A percentile compares a stretch with the other conserved stretches of the same genome.
Evolutionary conservation across 495 filamentous ascomycete genomes (phyloP).

Genomic region (Trichoderma erinaceum): DNA sequence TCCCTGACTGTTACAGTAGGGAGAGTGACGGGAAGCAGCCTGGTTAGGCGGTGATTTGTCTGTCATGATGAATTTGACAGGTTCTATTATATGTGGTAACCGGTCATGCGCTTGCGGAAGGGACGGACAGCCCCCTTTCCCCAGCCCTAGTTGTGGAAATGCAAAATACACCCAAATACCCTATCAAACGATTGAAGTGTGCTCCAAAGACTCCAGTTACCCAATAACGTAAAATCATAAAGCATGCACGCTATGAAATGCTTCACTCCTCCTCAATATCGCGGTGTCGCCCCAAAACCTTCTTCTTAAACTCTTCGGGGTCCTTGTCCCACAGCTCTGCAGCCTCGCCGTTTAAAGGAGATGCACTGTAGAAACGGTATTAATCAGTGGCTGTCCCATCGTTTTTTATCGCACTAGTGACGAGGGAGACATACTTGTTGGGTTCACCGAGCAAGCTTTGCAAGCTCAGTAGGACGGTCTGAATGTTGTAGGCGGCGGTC

Average conservation of each 20-base stretch:
- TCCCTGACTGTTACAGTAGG: background rate
- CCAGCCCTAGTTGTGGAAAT: slow-evolving; percentile 1
- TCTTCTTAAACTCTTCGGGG: slow-evolving; percentile 77
- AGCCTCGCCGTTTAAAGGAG: slow-evolving; percentile 91
- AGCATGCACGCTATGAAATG: background rate
- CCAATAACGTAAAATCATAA: slow-evolving; percentile 6
- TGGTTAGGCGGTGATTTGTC: slow-evolving; percentile 7
- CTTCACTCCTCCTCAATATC: slow-evolving; percentile 50
- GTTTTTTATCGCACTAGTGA: background rate
- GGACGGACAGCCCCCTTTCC: slow-evolving; percentile 3
- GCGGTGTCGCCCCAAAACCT: slow-evolving; percentile 50
- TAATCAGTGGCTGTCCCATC: background rate
- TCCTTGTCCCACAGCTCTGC: slow-evolving; percentile 94
- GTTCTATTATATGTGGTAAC: slow-evolving; percentile 10
- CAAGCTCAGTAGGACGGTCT: slow-evolving; percentile 84
- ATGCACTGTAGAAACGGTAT: slow-evolving; percentile 54
- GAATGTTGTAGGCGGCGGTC: slow-evolving; percentile 89
- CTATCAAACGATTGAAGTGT: background rate
- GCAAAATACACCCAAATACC: slow-evolving; percentile 15
- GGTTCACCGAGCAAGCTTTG: slow-evolving; percentile 95
- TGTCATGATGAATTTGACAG: slow-evolving; percentile 7
- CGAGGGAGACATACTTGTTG: slow-evolving; percentile 68
- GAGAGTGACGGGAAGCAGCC: background rate
- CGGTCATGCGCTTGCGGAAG: slow-evolving; percentile 11
- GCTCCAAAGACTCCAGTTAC: slow-evolving; percentile 13